These are phyloP conservation scores for Ganoderma multipileum DNA, from an alignment of 1,284 basidiomycete genomes.

Conservation along the genomic window DNA sequence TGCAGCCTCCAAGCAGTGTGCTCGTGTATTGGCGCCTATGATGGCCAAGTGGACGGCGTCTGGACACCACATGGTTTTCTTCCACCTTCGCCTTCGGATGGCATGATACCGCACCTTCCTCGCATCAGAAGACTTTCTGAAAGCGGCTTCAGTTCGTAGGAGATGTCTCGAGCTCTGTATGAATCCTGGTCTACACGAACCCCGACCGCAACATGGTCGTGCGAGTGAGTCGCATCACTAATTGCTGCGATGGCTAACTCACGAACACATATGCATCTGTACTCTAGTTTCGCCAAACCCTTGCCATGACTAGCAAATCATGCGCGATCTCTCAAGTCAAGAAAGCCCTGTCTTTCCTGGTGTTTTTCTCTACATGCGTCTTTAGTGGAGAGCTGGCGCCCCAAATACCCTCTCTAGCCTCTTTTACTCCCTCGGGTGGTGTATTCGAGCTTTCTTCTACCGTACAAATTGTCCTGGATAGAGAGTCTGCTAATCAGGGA, in stretches of 20 bases:
- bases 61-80: neutral
- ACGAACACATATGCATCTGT: neutral
- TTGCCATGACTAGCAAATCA: neutral
- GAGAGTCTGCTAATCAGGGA: constrained; percentile 28
- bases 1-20: neutral
- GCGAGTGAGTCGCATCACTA: neutral
- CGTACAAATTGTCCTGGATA: constrained; percentile 35
- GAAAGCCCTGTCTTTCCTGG: neutral
- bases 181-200: neutral
- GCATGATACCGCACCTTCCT: neutral
- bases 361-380: constrained; percentile 9
- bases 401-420: constrained; percentile 37
- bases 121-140: neutral
- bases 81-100: neutral
- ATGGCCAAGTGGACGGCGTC: neutral
- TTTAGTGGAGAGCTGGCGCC: constrained; percentile 20
- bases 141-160: neutral
- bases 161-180: neutral
- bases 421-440: constrained; percentile 26
- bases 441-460: constrained; percentile 28
- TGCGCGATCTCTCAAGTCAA: neutral
- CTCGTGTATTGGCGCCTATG: too few species aligned
- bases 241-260: neutral
- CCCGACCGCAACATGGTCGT: neutral
- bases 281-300: neutral